Conservation (phyloP, 2,329 filamentous ascomycete genomes). For the Metarhizium humberi region DNA sequence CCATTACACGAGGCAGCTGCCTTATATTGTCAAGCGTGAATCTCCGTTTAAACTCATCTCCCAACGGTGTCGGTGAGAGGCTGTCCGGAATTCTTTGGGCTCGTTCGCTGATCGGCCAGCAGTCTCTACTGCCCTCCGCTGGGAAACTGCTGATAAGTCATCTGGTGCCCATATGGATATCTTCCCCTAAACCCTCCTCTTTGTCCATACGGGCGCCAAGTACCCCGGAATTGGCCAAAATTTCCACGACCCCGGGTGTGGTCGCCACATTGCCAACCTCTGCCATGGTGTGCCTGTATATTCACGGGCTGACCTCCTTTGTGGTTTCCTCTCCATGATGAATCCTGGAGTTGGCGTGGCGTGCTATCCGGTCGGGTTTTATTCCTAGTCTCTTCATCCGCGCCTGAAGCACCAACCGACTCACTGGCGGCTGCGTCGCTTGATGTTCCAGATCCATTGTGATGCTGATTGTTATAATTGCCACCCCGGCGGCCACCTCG, state of each 20-base stretch:
- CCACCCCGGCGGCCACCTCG: conserved; percentile 12
- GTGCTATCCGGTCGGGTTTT: not conserved
- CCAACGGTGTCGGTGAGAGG: not conserved
- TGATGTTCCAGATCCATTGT: conserved; percentile 1
- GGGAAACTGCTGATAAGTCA: not conserved
- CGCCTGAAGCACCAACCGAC: not conserved
- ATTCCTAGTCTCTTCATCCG: not conserved
- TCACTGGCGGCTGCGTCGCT: conserved; percentile 1
- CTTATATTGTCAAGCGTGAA: not conserved
- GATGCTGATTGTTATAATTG: not conserved
- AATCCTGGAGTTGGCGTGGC: not conserved
- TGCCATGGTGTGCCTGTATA: not conserved
- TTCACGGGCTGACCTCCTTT: not conserved
- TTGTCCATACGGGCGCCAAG: conserved; percentile 3
- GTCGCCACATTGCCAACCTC: conserved; percentile 5
- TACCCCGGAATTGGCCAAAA: conserved; percentile 1
- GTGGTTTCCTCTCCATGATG: conserved; percentile 4
- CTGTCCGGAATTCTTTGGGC: not conserved
- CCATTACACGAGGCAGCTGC: not conserved
- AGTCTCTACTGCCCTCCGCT: not conserved
- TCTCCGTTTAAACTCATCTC: not conserved
- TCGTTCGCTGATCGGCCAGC: not conserved
- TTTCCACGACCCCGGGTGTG: conserved; percentile 13
- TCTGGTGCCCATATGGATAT: not conserved
- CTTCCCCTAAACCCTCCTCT: not conserved